phyloP scores from a whole-genome alignment of 495 filamentous ascomycete species.

The Aspergillus steynii region DNA sequence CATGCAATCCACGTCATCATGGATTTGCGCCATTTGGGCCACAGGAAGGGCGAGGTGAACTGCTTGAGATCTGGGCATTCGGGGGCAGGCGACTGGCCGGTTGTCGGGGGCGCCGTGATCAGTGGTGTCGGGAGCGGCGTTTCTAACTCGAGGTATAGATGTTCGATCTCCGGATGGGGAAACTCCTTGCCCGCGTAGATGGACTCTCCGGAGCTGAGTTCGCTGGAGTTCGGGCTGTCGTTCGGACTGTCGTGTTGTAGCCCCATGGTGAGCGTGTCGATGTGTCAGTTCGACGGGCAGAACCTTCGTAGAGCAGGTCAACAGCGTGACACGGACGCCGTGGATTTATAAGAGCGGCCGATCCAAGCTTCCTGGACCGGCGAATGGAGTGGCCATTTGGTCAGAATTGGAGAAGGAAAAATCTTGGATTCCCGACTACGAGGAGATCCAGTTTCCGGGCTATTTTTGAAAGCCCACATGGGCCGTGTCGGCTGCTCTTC shows the following conservation, averaged over 20 bases:
- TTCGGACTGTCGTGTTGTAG: not conserved
- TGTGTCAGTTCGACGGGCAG: not conserved
- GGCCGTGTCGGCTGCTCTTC: not conserved
- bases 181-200: not conserved
- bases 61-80: conserved; percentile 62
- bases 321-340: not conserved
- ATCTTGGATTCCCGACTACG: not conserved
- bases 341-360: conserved; percentile 3
- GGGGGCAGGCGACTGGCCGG: conserved; percentile 45
- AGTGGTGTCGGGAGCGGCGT: conserved; percentile 63
- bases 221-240: conserved; percentile 5
- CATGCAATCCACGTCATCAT: conserved; percentile 76
- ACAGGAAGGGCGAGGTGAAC: conserved; percentile 72
- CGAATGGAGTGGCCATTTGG: not conserved
- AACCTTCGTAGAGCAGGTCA: not conserved
- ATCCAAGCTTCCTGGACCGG: not conserved
- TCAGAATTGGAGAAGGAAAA: conserved; percentile 5
- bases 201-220: conserved; percentile 4
- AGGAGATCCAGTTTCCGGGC: not conserved
- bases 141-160: conserved; percentile 72
- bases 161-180: conserved; percentile 50
- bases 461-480: not conserved
- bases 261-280: not conserved
- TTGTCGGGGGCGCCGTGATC: conserved; percentile 33
- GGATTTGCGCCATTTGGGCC: conserved; percentile 68